phyloP scores from a whole-genome alignment of 2,329 filamentous ascomycete genomes.

The Diaporthe nobilis region DNA sequence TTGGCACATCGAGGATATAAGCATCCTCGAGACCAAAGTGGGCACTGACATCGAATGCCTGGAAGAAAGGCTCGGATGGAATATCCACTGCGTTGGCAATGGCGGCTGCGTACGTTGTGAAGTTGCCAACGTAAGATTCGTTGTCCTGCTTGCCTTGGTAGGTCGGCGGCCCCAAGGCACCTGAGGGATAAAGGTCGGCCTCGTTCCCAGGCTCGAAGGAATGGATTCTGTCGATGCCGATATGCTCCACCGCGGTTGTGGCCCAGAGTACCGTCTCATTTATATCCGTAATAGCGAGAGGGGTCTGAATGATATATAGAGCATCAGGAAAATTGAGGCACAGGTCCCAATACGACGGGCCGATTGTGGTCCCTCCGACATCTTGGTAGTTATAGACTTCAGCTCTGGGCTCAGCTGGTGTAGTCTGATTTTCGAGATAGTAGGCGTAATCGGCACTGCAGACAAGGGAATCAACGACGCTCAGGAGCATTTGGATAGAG shows the following conservation, averaged over 20 bases:
- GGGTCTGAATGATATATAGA: slow-evolving; percentile 54
- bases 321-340: slow-evolving; percentile 51
- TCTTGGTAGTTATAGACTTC: slow-evolving; percentile 53
- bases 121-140: slow-evolving; percentile 54
- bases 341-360: slow-evolving; percentile 53
- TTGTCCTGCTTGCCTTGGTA: slow-evolving; percentile 53
- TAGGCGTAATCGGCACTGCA: slow-evolving; percentile 52
- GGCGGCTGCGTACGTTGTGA: slow-evolving; percentile 51
- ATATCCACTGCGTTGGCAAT: slow-evolving; percentile 48
- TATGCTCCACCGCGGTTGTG: slow-evolving; percentile 47
- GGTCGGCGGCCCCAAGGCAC: slow-evolving; percentile 50
- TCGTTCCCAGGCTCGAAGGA: slow-evolving; percentile 55
- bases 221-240: slow-evolving; percentile 52
- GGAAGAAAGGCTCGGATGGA: slow-evolving; percentile 50
- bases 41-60: slow-evolving; percentile 53
- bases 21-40: slow-evolving; percentile 47
- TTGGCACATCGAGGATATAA: slow-evolving; percentile 49
- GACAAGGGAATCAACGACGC: background rate
- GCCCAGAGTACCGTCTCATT: slow-evolving; percentile 53
- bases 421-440: slow-evolving; percentile 51
- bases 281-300: slow-evolving; percentile 53
- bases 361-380: slow-evolving; percentile 52
- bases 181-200: slow-evolving; percentile 51
- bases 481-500: background rate
- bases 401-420: slow-evolving; percentile 50